Evolutionary conservation across 2,329 filamentous ascomycete species (phyloP).

Genomic region (Exophiala viscosa): DNA sequence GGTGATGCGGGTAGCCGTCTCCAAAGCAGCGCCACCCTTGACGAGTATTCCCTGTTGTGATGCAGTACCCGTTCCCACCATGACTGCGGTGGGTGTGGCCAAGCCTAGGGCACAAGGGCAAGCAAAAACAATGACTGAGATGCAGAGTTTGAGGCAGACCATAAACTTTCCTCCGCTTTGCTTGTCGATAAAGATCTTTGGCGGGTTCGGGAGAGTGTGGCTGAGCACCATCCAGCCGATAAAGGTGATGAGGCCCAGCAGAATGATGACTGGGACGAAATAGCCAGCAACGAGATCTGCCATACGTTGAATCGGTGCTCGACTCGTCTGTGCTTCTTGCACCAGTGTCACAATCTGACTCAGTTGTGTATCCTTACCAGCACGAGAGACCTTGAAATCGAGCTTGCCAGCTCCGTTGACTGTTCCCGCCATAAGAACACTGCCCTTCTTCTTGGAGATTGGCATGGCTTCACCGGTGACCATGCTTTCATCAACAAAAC

Average conservation of each 20-base stretch:
- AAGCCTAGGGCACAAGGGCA: slow-evolving; percentile 96
- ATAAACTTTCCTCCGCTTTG: slow-evolving; percentile 86
- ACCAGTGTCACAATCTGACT: slow-evolving; percentile 99
- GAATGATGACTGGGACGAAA: slow-evolving; percentile 86
- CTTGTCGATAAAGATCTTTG: slow-evolving; percentile 76
- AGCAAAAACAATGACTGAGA: slow-evolving; percentile 96
- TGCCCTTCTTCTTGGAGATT: slow-evolving; percentile 80
- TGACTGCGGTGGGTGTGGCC: slow-evolving; percentile 92
- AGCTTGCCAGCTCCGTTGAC: slow-evolving; percentile 90
- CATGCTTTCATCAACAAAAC: slow-evolving; percentile 96
- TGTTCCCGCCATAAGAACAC: slow-evolving; percentile 81
- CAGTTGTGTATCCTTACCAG: slow-evolving; percentile 90
- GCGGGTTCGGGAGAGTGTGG: slow-evolving; percentile 78
- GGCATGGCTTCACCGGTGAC: slow-evolving; percentile 97
- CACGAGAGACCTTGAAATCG: slow-evolving; percentile 87
- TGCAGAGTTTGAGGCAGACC: slow-evolving; percentile 95
- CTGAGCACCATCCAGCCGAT: slow-evolving; percentile 91
- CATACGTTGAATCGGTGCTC: slow-evolving; percentile 89
- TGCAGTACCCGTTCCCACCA: slow-evolving; percentile 97
- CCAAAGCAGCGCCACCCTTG: slow-evolving; percentile 88
- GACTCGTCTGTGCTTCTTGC: slow-evolving; percentile 90
- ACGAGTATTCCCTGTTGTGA: slow-evolving; percentile 96
- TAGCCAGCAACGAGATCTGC: slow-evolving; percentile 89
- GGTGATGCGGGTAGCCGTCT: slow-evolving; percentile 84
- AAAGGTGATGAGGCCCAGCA: slow-evolving; percentile 81